A percentile compares a stretch with the other conserved stretches of the same genome.
Evolutionary conservation across 2,329 filamentous ascomycete species (phyloP).

Genomic region (Parafenestella ontariensis): DNA sequence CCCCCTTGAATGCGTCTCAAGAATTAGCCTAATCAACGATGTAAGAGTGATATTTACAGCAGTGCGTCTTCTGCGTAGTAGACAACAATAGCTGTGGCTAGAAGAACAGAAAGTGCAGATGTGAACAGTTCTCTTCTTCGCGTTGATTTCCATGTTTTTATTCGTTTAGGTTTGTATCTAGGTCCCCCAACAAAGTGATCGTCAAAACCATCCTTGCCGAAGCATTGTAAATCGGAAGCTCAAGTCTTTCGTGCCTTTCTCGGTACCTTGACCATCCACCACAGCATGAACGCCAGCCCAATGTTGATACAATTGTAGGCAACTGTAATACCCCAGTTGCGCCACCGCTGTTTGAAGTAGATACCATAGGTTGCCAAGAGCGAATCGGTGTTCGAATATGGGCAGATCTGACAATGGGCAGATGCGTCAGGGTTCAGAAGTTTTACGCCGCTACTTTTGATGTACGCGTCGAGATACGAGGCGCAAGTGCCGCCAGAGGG

Average conservation of each 20-base stretch:
- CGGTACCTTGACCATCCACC: neutral
- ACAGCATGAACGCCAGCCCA: neutral
- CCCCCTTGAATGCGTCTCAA: no score
- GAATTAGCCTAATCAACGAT: no score
- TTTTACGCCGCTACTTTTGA: neutral
- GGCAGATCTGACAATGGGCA: neutral
- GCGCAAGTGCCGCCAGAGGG: neutral
- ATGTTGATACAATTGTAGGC: slow-evolving; percentile 1
- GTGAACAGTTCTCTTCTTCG: no score
- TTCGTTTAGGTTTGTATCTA: no score
- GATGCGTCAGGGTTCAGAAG: neutral
- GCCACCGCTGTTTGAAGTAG: neutral
- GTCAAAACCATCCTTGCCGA: no score
- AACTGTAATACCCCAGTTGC: neutral
- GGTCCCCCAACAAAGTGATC: neutral
- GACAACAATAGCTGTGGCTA: no score
- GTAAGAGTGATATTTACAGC: no score
- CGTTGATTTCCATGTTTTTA: no score
- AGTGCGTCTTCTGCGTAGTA: no score
- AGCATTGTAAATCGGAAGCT: neutral
- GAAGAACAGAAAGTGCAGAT: no score
- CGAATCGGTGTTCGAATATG: neutral
- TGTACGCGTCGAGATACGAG: neutral
- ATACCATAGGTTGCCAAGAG: neutral
- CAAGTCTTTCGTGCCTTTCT: neutral